Percentiles rank a stretch among this genome's conserved stretches.
These are phyloP conservation scores for Solanum corneliomulleri DNA, from an alignment of 257 asterid genomes.

Conservation along the genomic window DNA sequence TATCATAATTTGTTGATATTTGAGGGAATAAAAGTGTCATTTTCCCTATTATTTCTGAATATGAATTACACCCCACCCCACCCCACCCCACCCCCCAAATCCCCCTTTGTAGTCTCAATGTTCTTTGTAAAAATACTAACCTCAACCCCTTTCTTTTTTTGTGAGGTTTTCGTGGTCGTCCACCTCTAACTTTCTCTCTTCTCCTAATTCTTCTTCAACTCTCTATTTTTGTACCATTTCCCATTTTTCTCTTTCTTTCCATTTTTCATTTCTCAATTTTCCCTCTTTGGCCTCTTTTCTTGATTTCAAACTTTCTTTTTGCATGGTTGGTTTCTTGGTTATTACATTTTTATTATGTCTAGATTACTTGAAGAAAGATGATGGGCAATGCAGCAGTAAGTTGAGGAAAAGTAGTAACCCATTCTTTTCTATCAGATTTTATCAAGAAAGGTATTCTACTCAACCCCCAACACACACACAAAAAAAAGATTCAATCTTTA, in stretches of 20 bases:
- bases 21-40: not conserved
- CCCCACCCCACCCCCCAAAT: too few species aligned
- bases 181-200: slow-evolving; percentile 11
- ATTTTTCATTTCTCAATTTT: not conserved
- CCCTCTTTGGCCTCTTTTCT: not conserved
- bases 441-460: slow-evolving; percentile 23
- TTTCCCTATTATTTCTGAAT: not conserved
- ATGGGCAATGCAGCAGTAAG: slow-evolving; percentile 22
- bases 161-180: slow-evolving; percentile 32
- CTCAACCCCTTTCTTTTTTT: slow-evolving; percentile 9
- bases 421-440: slow-evolving; percentile 12
- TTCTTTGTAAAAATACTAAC: not conserved
- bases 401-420: slow-evolving; percentile 31
- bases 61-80: not conserved
- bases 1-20: not conserved
- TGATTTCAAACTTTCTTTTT: not conserved
- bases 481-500: not conserved
- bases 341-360: slow-evolving; percentile 3
- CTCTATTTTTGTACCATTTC: not conserved
- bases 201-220: slow-evolving; percentile 4
- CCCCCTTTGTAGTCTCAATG: not conserved
- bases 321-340: slow-evolving; percentile 28
- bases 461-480: not conserved
- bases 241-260: slow-evolving; percentile 2
- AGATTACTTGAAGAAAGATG: slow-evolving; percentile 7